These are phyloP conservation scores for Takashimella koratensis DNA, from an alignment of 1,284 basidiomycete genomes.

Conservation along the genomic window DNA sequence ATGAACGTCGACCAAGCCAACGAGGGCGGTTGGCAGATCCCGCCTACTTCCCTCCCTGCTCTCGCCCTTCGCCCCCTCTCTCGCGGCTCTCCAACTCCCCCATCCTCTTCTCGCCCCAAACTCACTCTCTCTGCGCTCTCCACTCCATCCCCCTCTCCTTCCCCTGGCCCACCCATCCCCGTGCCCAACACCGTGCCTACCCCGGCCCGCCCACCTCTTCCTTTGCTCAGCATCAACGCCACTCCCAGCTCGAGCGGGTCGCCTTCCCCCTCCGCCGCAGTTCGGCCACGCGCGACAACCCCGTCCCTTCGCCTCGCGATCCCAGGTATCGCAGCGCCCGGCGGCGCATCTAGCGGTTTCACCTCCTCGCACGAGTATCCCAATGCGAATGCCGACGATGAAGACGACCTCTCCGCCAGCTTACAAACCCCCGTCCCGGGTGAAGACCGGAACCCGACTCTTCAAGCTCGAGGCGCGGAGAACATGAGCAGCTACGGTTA, in stretches of 20 bases:
- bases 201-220: constrained; percentile 16
- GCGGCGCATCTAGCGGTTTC: constrained; percentile 11
- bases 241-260: constrained; percentile 7
- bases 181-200: constrained; percentile 6
- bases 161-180: constrained; percentile 2
- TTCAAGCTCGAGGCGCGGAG: constrained; percentile 28
- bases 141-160: constrained; percentile 13
- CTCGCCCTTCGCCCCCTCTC: constrained; percentile 25
- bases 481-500: neutral
- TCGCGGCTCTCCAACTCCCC: constrained; percentile 7
- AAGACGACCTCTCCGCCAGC: constrained; percentile 13
- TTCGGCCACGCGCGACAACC: constrained; percentile 13
- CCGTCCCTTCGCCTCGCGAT: constrained; percentile 41
- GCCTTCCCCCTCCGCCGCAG: constrained; percentile 1
- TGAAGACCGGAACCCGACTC: constrained; percentile 38
- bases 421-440: constrained; percentile 20
- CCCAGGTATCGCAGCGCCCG: constrained; percentile 16
- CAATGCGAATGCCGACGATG: constrained; percentile 18
- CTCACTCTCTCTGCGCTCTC: constrained; percentile 26
- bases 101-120: constrained; percentile 31
- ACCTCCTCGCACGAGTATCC: constrained; percentile 18
- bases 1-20: constrained; percentile 43
- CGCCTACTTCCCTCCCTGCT: constrained; percentile 26
- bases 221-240: constrained; percentile 12
- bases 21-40: constrained; percentile 43